phyloP scores from a whole-genome alignment of 148 eudicot genomes.

The Oxyria digyna region DNA sequence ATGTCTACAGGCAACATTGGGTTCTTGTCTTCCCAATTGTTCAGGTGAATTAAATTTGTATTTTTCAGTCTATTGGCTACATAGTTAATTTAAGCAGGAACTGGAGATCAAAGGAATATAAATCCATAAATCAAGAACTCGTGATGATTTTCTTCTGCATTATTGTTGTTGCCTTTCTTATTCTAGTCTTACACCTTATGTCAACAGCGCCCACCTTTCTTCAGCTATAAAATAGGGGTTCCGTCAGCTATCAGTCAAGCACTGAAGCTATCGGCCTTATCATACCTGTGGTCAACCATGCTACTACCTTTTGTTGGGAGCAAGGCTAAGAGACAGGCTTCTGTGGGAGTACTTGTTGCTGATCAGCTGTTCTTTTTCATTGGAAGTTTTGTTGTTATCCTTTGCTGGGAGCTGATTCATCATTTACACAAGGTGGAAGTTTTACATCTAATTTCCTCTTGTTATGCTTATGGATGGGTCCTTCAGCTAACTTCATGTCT shows the following conservation, averaged over 20 bases:
- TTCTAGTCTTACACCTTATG: conserved; percentile 10
- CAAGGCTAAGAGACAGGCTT: conserved; percentile 18
- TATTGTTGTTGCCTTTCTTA: background rate
- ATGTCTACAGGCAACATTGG: conserved; percentile 41
- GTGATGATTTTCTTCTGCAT: background rate
- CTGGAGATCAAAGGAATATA: background rate
- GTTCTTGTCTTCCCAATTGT: conserved; percentile 65
- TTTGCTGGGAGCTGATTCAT: conserved; percentile 75
- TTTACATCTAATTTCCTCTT: background rate
- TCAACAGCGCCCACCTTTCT: conserved; percentile 81
- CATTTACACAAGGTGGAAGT: conserved; percentile 77
- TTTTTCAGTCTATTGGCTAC: too few relatives aligned
- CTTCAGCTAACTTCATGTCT: background rate
- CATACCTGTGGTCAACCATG: conserved; percentile 37
- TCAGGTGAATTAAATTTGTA: conserved; percentile 58
- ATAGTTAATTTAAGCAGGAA: background rate
- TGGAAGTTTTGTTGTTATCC: conserved; percentile 40
- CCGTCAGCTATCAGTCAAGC: conserved; percentile 44
- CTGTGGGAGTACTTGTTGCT: conserved; percentile 26
- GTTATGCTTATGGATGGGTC: background rate
- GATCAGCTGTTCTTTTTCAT: conserved; percentile 37
- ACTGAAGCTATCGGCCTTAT: conserved; percentile 40
- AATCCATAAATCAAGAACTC: background rate
- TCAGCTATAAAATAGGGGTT: conserved; percentile 89
- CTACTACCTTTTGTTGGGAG: conserved; percentile 23